A percentile compares a stretch with the other conserved stretches of the same genome.
These are phyloP conservation scores for Beauveria rudraprayagi DNA, from an alignment of 2,329 filamentous ascomycete species.

Conservation along the genomic window DNA sequence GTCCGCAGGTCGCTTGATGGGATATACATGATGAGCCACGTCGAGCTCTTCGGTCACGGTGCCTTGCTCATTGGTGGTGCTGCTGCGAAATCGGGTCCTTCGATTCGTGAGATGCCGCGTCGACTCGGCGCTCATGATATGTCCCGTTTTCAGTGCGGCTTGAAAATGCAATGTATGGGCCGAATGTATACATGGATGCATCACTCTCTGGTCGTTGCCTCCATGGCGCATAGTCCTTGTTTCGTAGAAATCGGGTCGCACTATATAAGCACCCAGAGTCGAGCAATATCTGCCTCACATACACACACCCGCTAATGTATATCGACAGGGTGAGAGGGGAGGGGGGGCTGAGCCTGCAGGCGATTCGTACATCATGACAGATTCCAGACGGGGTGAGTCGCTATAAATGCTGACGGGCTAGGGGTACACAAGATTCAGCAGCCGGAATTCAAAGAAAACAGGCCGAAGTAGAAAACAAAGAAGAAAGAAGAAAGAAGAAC, in stretches of 20 bases:
- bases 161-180: neutral
- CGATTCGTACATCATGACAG: too few relatives aligned
- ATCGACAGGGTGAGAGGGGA: too few relatives aligned
- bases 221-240: neutral
- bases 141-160: neutral
- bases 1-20: neutral
- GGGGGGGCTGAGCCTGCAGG: too few relatives aligned
- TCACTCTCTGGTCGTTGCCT: neutral
- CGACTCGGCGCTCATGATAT: neutral
- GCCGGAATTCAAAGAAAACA: too few relatives aligned
- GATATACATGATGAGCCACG: neutral
- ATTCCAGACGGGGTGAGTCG: too few relatives aligned
- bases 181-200: neutral
- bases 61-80: neutral
- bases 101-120: neutral
- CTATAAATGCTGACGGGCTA: neutral
- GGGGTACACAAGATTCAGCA: too few relatives aligned
- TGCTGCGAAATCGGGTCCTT: neutral
- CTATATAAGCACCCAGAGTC: conserved; percentile 1
- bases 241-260: neutral
- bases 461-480: neutral
- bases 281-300: neutral
- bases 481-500: neutral
- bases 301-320: neutral
- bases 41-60: neutral